Evolutionary conservation across 1,284 basidiomycete species (phyloP), one percentile per base, ranked within the genome.

Genomic region (Ganoderma boninense): DNA sequence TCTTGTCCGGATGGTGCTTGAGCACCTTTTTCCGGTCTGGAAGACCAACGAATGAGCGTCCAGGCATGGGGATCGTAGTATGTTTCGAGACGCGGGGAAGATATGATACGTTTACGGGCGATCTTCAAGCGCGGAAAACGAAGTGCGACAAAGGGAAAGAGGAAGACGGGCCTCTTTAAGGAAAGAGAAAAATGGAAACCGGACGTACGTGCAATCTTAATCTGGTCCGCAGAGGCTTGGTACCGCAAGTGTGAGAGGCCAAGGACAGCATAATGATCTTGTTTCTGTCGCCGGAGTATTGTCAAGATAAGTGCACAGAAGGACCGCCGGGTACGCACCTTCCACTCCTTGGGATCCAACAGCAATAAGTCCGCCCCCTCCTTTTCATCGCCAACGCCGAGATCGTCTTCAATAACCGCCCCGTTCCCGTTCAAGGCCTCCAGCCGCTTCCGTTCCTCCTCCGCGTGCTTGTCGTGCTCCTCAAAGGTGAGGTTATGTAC

Each of bases 1-100:
- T 99, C 86, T 99, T 99, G 86, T 99, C 97, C 0, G 97, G 97
- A 84, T 99, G 97, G 84, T 99, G 97, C 82, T 97, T 97, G 69
- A 99, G 91, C 44, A 99, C 97, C 86, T 99, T 99, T 87, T 97
- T 97, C 78, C 97, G 95, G 86, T 98, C 95, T 96, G 76, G 14
- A 35, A 8, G 69, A 11, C 65, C 38, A 38, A 43, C 10, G 26
- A 16, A 14, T 62, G 40, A 62, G 60, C 16, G 18, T 6, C 54
- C 29, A 52, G 54, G 32, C 54, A 57, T 6, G 18, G 8, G 13
- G 7, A 20, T 35, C 29, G 14, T 18, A 1, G 26, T 26, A 57
- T 16, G 54, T 8, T 26, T 52, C n/a, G 23, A 26, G n/a, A 10
- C 4, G 46, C 11, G n/a, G 46, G 43, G 16, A 44, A 44, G 43